Evolutionary conservation across 495 filamentous ascomycete species (phyloP), one percentile per base, ranked within the genome.

Genomic region (Penicillium steckii): DNA sequence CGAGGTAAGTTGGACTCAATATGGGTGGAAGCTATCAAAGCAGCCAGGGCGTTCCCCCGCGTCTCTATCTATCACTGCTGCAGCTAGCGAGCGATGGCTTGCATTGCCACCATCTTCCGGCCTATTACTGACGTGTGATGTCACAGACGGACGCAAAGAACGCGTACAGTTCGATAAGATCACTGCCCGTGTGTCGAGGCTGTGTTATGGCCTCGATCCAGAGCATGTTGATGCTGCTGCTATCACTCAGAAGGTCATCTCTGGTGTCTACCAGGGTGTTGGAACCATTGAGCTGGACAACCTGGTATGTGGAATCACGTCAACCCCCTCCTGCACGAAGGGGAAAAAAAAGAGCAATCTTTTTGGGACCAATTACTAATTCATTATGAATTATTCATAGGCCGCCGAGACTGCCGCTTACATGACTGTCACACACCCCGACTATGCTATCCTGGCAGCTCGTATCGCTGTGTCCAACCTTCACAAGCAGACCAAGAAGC

Each of bases 91-190:
- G 50, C 46, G 33, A 21, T 22, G 4, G 9, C 19, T 25, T 13
- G 37, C 29, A 44, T 73, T 62, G 59, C 65, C 69, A 73, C 66
- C 48, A 6, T 37, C 15, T 48, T 44, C 30, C n/a, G 35, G 26
- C 19, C 7, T 13, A 47, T 25, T 57, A 59, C 57, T 74, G 32
- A 71, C 63, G 19, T 42, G 50, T 53, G 46, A 24, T 55, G 52
- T 41, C 44, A 46, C 56, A 97, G 93, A 98, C 80, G 94, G 94
- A 74, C 93, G 94, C 79, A 96, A 97, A 80, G 94, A 98, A 83
- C 94, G 94, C 71, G 94, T 98, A 50, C 94, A 98, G 71, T 98
- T 98, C 79, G 94, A 98, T 79, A 98, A 98, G 77, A 98, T 98
- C 81, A 97, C 94, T 53, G 94, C 94, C 56, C 91, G 94, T 72